These are phyloP conservation scores for Claviceps arundinis DNA, from an alignment of 2,329 filamentous ascomycete genomes.

Conservation along the genomic window DNA sequence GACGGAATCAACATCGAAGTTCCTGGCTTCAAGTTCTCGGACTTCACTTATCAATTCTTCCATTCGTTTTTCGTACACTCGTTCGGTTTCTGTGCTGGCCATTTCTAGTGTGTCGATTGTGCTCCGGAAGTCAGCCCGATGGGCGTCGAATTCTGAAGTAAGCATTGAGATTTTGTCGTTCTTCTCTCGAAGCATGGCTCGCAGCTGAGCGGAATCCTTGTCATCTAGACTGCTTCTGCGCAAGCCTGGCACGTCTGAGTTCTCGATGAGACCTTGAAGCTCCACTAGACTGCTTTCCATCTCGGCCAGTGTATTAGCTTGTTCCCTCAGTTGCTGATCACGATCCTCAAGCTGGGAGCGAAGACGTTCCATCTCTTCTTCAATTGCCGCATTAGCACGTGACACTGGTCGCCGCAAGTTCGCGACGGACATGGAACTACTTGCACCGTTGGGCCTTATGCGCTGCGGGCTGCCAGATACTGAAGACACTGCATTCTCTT, in stretches of 20 bases:
- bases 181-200: conserved; percentile 78
- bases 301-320: conserved; percentile 67
- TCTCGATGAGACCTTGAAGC: conserved; percentile 55
- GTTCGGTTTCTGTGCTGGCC: conserved; percentile 87
- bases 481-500: conserved; percentile 38
- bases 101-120: conserved; percentile 95
- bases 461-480: conserved; percentile 35
- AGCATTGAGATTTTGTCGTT: conserved; percentile 92
- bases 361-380: conserved; percentile 62
- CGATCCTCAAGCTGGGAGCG: conserved; percentile 66
- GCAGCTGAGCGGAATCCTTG: conserved; percentile 62
- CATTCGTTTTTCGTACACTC: conserved; percentile 90
- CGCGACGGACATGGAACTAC: conserved; percentile 42
- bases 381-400: conserved; percentile 39
- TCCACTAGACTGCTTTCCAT: conserved; percentile 86
- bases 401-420: conserved; percentile 40
- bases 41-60: conserved; percentile 75
- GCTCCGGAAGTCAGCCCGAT: conserved; percentile 88
- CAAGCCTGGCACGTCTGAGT: conserved; percentile 28
- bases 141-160: conserved; percentile 86
- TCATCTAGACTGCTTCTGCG: conserved; percentile 44
- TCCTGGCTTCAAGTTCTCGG: conserved; percentile 66
- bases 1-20: conserved; percentile 82
- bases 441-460: conserved; percentile 38
- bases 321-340: conserved; percentile 78